phyloP scores from a whole-genome alignment of 2,329 filamentous ascomycete species.

The Fonsecaea pugnacius region DNA sequence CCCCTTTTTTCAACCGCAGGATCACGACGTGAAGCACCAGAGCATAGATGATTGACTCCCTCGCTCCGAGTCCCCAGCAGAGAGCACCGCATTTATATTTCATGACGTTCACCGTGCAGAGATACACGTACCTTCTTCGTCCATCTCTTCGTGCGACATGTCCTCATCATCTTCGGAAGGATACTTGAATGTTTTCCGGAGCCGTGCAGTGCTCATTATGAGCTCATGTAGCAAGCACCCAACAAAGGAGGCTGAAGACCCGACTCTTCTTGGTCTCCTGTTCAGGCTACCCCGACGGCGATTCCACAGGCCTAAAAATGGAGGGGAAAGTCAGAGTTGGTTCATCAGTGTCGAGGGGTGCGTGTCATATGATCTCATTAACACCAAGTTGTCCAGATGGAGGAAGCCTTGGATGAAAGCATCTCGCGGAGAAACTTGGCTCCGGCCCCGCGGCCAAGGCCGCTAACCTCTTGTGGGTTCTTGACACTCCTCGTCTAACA shows the following conservation, averaged over 20 bases:
- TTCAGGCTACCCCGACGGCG: background rate
- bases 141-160: constrained; percentile 34
- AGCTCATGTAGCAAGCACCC: background rate
- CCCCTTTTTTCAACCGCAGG: background rate
- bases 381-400: background rate
- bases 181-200: constrained; percentile 38
- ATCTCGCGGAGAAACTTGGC: background rate
- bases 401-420: background rate
- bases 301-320: background rate
- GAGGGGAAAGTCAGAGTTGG: background rate
- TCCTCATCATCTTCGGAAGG: constrained; percentile 32
- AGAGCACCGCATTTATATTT: background rate
- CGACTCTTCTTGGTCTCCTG: background rate
- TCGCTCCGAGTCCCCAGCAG: background rate
- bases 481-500: constrained; percentile 36
- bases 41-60: background rate
- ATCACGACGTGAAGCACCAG: background rate
- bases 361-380: background rate
- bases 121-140: constrained; percentile 34
- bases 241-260: background rate
- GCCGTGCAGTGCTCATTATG: constrained; percentile 28
- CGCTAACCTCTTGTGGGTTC: constrained; percentile 39
- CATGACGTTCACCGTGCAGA: background rate
- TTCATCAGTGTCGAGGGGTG: background rate
- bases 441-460: background rate